Base-by-base conservation (phyloP, 78 protist genomes). In the Dictyostelium capitatum region DNA sequence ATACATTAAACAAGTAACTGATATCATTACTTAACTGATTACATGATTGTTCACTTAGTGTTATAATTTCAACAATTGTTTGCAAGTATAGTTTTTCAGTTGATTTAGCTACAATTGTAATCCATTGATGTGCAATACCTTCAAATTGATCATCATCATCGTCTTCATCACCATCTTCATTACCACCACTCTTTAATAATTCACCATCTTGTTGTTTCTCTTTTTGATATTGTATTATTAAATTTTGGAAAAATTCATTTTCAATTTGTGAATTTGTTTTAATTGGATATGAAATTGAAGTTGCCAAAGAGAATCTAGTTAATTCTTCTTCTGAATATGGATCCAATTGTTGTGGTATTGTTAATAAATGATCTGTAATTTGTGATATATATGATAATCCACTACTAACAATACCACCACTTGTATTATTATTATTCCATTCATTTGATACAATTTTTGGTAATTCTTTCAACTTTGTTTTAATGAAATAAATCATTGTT, bases 91-190 rank as follows among this genome's bases (percentile, higher is more conserved):
- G 51, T 37, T 87, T 87, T 47, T 87, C 93, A 6, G 93, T 87
- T 3, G 93, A 77, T 23, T 56, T 77, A 17, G 93, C 83, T 0
- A 87, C 93, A 28, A 87, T 14, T 25, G 83, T 23, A 41, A 87
- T 87, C 93, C 93, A 87, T 50, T 87, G 93, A 64, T 87, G 93
- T 48, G 93, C 83, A 37, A 87, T 87, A 47, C 93, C 84, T 64
- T 77, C 93, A 0, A 77, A 51, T 9, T 48, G 54, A 30, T 78
- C 48, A 7, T 81, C 78, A 46, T 62, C 77, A 50, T 54, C 23
- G 2, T 53, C 73, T 9, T 23, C 43, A 41, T 1, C 37, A 17
- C 14, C 15, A 43, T 37, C 19, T 32, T 8, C 30, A 69, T 28
- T 17, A 37, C 7, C 23, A 56, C 10, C 65, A 50, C 15, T 12